These are phyloP conservation scores for Diaporthe amygdali DNA, from an alignment of 2,329 filamentous ascomycete genomes.

Conservation along the genomic window DNA sequence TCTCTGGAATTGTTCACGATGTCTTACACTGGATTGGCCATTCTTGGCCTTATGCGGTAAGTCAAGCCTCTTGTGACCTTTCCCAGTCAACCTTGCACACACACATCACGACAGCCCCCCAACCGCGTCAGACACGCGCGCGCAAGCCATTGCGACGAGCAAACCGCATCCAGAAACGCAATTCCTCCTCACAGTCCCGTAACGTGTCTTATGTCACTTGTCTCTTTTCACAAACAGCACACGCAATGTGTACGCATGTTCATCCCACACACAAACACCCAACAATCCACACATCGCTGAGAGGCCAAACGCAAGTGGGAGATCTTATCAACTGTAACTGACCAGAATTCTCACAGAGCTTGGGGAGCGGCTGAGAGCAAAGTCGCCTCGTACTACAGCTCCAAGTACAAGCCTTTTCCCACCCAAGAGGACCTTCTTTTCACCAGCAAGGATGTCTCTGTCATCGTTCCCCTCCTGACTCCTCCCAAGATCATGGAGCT, in stretches of 20 bases:
- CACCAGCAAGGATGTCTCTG: slow-evolving; percentile 10
- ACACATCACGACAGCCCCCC: too few relatives aligned
- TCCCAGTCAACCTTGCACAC: background rate
- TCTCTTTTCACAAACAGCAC: too few relatives aligned
- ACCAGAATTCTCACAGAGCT: background rate
- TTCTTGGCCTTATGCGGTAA: slow-evolving; percentile 15
- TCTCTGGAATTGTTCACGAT: background rate
- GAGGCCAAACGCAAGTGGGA: too few relatives aligned
- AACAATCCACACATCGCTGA: too few relatives aligned
- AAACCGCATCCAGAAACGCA: fast-evolving
- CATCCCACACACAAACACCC: too few relatives aligned
- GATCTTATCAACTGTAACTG: background rate
- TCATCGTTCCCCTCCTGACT: background rate
- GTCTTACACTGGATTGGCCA: background rate
- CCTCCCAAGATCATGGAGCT: background rate
- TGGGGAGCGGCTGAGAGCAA: background rate
- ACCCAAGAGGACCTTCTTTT: background rate
- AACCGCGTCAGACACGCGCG: background rate
- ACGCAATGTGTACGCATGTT: too few relatives aligned
- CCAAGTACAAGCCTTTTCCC: background rate
- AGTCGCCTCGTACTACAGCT: background rate
- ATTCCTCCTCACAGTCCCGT: too few relatives aligned
- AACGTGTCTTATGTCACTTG: too few relatives aligned
- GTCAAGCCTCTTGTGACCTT: background rate
- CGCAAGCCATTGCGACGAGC: background rate